Evolutionary conservation across 2,329 filamentous ascomycete species (phyloP), one percentile per base, ranked within the genome.

Genomic region (Exophiala calicioides): DNA sequence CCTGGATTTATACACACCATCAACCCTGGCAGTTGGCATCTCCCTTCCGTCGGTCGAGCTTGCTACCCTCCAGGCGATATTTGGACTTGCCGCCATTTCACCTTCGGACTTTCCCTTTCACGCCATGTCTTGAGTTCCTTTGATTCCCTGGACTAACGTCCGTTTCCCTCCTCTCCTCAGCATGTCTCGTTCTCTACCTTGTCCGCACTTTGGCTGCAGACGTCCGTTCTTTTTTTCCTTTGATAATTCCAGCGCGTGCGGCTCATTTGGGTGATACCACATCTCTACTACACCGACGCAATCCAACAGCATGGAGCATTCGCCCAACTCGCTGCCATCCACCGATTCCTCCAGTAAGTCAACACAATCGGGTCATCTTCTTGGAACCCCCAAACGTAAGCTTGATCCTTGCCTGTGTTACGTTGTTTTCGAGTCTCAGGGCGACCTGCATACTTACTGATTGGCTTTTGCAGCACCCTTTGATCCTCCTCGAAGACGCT

Each of bases 371-470:
- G 33, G 47, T 19, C 49, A 51, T 40, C 33, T 33, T 10, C 56
- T 53, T 10, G 52, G 49, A 26, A 56, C 55, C 29, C 57, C 53
- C 39, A 56, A 56, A 31, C 57, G 57, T 59, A 36, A 40, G 57
- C 53, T 7, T n/a, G 16, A 15, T 20, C 18, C 24, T 38, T 10
- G 16, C 9, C 27, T 29, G 38, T 52, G 32, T 23, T 13, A 33
- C 31, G 15, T 51, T 21, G 13, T 12, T 34, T 16, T 8, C 23
- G 18, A 13, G 13, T 20, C 19, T 34, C 15, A 6, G 24, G 20
- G 31, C n/a, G 18, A 40, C 21, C 32, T 26, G 13, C 27, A 20
- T 48, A 18, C 44, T 52, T 32, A 44, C 26, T 6, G 12, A 10
- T 24, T 23, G 21, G 29, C 16, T 19, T 15, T 13, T 48, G 20